Evolutionary conservation across 441 rosid genomes (phyloP).

Genomic region (Pelargonium citronellum): DNA sequence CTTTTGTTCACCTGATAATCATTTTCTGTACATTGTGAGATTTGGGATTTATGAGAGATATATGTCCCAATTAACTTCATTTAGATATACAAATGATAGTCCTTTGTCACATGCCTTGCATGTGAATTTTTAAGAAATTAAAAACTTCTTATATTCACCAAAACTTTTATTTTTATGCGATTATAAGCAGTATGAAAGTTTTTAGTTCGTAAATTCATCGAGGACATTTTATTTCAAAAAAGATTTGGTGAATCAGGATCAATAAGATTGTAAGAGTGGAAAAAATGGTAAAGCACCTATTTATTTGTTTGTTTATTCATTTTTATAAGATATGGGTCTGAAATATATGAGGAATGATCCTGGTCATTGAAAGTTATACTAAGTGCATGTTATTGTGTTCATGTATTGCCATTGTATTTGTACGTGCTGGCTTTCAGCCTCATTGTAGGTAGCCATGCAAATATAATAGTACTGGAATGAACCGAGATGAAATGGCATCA

Average conservation of each 20-base stretch:
- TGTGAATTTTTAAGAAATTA: not conserved
- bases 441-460: not conserved
- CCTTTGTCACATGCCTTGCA: not conserved
- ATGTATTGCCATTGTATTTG: not conserved
- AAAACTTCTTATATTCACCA: too few relatives aligned
- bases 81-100: not conserved
- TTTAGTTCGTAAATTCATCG: too few relatives aligned
- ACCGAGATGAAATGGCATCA: not conserved
- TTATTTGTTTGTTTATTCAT: too few relatives aligned
- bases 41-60: not conserved
- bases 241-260: too few relatives aligned
- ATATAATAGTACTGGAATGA: not conserved
- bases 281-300: too few relatives aligned
- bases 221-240: too few relatives aligned
- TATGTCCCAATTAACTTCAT: not conserved
- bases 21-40: not conserved
- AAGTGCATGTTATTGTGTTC: not conserved
- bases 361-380: not conserved
- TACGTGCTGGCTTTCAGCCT: not conserved
- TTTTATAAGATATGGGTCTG: too few relatives aligned
- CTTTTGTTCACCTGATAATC: not conserved
- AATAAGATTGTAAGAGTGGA: too few relatives aligned
- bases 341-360: not conserved
- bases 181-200: too few relatives aligned
- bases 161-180: too few relatives aligned